Percentiles rank a stretch among this genome's conserved stretches.
Evolutionary conservation across 768 basidiomycete genomes (phyloP).

Genomic region (Trametes punicea): DNA sequence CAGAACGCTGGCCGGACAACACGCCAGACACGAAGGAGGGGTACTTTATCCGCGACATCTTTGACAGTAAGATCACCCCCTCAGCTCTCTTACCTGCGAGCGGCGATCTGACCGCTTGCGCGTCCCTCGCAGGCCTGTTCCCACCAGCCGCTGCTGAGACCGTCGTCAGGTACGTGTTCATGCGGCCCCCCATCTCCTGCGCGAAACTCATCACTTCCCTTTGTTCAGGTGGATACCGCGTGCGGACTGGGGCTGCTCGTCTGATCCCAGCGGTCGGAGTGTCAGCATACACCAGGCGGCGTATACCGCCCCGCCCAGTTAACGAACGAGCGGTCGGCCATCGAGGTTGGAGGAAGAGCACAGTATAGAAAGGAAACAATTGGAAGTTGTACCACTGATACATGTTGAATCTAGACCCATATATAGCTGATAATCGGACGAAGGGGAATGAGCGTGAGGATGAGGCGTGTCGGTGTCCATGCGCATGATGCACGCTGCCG

Average conservation of each 20-base stretch:
- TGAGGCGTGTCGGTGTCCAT: constrained; percentile 1
- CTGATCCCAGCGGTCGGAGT: constrained; percentile 93
- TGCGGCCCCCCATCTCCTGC: neutral
- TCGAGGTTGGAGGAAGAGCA: neutral
- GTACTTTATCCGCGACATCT: constrained; percentile 88
- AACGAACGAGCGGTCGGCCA: neutral
- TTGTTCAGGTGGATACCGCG: constrained; percentile 81
- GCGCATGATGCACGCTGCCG: neutral
- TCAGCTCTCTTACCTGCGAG: neutral
- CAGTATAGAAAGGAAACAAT: constrained; percentile 1
- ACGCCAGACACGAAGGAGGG: constrained; percentile 97
- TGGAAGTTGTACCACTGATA: constrained; percentile 29
- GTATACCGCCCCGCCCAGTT: constrained; percentile 40
- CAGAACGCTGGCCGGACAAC: constrained; percentile 71
- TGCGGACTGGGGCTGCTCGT: constrained; percentile 93
- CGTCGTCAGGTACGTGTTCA: constrained; percentile 71
- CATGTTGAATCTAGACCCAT: constrained; percentile 30
- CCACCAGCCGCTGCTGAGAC: constrained; percentile 84
- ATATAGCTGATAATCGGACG: constrained; percentile 27
- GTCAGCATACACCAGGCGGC: constrained; percentile 96
- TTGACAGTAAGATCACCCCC: constrained; percentile 58
- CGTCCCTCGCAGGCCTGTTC: constrained; percentile 54
- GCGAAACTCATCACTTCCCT: constrained; percentile 3
- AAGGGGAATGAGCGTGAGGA: constrained; percentile 18
- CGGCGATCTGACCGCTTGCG: constrained; percentile 12